phyloP scores from a whole-genome alignment of 176 grass and related monocot genomes.

The Triticum dicoccoides region DNA sequence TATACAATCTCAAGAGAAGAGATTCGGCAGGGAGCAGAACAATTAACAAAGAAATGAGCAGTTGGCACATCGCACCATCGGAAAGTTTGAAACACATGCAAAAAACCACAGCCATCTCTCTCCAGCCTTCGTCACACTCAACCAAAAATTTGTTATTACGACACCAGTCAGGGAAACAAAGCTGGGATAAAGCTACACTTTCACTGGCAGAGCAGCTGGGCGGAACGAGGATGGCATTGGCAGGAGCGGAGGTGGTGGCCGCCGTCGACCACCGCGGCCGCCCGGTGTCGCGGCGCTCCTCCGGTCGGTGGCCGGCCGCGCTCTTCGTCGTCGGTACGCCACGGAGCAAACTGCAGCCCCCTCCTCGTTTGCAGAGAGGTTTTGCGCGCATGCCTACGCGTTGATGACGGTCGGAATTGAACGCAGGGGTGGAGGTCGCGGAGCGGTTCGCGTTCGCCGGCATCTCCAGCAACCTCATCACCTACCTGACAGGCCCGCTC shows the following conservation, averaged over 20 bases:
- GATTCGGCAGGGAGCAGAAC: background rate
- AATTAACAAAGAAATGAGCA: background rate
- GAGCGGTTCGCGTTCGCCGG: conserved; percentile 8
- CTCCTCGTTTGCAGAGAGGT: background rate
- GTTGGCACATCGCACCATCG: background rate
- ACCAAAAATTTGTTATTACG: background rate
- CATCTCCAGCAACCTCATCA: conserved; percentile 2
- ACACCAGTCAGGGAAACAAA: too few species aligned
- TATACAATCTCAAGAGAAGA: background rate
- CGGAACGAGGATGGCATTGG: background rate
- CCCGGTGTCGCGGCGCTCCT: background rate
- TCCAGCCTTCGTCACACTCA: background rate
- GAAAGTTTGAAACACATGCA: background rate
- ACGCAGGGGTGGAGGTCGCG: background rate
- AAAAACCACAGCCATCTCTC: background rate
- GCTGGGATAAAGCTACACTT: too few species aligned
- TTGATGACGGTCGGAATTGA: background rate
- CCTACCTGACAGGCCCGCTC: background rate
- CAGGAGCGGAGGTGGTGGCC: background rate
- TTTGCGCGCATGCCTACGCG: background rate
- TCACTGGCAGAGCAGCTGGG: background rate
- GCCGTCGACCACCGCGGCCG: background rate
- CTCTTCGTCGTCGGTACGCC: background rate
- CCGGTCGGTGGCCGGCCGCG: background rate
- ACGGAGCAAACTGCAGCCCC: too few species aligned